Conservation (phyloP, 2,329 filamentous ascomycete genomes). For the Fusarium foetens region DNA sequence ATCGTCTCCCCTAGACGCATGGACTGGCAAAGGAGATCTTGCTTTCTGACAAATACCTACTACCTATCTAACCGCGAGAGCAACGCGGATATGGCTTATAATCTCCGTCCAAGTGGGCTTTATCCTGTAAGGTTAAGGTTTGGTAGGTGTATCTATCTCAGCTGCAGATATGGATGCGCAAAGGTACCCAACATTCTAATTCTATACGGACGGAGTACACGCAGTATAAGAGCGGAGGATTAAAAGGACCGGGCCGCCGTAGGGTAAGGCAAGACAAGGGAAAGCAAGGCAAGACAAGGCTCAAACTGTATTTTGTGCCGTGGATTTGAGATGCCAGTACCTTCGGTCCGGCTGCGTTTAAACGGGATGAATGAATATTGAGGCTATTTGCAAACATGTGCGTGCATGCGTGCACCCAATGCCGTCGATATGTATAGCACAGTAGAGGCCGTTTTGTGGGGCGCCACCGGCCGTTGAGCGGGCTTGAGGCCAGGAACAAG, state of each 20-base stretch:
- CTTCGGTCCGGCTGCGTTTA: neutral
- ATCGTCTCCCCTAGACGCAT: conserved; percentile 8
- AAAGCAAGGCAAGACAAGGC: neutral
- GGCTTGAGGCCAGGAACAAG: conserved; percentile 23
- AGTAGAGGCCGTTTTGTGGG: conserved; percentile 17
- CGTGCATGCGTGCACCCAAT: neutral
- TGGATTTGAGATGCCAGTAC: neutral
- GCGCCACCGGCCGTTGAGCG: conserved; percentile 25
- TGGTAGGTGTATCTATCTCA: neutral
- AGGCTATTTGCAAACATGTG: conserved; percentile 25
- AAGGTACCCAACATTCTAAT: neutral
- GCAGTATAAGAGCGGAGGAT: conserved; percentile 11
- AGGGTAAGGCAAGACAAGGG: neutral
- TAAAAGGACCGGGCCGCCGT: conserved; percentile 30
- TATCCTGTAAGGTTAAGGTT: neutral
- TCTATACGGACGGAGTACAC: neutral
- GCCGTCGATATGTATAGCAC: neutral
- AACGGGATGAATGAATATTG: conserved; percentile 3
- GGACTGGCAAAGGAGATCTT: neutral
- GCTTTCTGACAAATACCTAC: neutral
- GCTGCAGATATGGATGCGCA: neutral
- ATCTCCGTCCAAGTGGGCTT: neutral
- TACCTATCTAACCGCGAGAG: neutral
- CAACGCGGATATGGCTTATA: neutral
- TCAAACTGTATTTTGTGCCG: neutral